These are phyloP conservation scores for Suillus placidus DNA, from an alignment of 768 basidiomycete genomes.

Conservation along the genomic window DNA sequence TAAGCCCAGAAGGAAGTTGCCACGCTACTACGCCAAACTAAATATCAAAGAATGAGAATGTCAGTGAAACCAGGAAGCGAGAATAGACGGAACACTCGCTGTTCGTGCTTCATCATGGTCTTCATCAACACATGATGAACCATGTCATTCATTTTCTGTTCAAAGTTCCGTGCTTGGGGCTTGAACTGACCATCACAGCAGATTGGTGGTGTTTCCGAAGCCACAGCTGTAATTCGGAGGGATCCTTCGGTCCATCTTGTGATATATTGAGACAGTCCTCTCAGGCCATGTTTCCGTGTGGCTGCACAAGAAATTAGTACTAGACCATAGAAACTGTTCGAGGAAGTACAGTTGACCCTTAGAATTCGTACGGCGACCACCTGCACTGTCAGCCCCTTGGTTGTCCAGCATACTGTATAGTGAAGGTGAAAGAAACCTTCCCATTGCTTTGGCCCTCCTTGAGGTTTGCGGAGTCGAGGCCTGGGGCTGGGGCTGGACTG, in stretches of 20 bases:
- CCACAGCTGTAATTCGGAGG: constrained; percentile 49
- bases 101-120: constrained; percentile 45
- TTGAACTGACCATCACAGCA: constrained; percentile 46
- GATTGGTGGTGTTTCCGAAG: constrained; percentile 39
- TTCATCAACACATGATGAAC: constrained; percentile 45
- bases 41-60: not conserved
- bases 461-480: constrained; percentile 3
- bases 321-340: constrained; percentile 1
- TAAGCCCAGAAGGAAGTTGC: constrained; percentile 44
- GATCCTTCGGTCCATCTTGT: constrained; percentile 43
- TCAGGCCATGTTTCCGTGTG: constrained; percentile 57
- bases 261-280: constrained; percentile 44
- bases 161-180: constrained; percentile 33
- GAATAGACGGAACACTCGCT: constrained; percentile 39
- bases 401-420: constrained; percentile 32
- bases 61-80: not conserved
- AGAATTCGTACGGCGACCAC: constrained; percentile 33
- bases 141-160: constrained; percentile 44
- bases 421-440: constrained; percentile 51
- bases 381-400: constrained; percentile 36
- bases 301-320: constrained; percentile 35
- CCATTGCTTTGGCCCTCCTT: constrained; percentile 39
- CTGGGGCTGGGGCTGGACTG: not conserved
- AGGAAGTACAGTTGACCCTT: constrained; percentile 38
- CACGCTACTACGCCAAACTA: constrained; percentile 59